Evolutionary conservation across 768 basidiomycete genomes (phyloP).

Genomic region (Lactarius sanguifluus): DNA sequence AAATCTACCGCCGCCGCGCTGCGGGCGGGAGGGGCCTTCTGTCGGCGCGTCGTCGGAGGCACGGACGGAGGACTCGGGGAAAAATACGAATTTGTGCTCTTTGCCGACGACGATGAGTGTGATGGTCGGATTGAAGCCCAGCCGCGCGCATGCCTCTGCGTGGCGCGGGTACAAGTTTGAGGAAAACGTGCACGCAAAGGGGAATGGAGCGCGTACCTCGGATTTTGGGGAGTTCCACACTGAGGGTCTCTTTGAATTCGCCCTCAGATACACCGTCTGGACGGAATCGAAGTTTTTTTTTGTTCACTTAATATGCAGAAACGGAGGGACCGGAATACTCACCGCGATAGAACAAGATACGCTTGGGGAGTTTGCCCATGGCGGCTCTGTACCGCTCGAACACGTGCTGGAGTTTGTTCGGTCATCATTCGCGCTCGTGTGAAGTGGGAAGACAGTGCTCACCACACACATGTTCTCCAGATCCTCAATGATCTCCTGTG

Average conservation of each 20-base stretch:
- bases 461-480: constrained; percentile 64
- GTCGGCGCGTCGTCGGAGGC: not conserved
- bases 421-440: not conserved
- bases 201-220: constrained; percentile 43
- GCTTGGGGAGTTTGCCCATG: constrained; percentile 49
- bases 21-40: no score
- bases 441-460: constrained; percentile 5
- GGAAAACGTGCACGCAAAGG: not conserved
- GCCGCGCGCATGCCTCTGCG: constrained; percentile 59
- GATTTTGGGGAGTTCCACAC: constrained; percentile 52
- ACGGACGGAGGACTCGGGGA: constrained; percentile 38
- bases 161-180: no score
- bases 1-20: no score
- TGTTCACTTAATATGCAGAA: not conserved
- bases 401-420: constrained; percentile 28
- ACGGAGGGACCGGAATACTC: constrained; percentile 12
- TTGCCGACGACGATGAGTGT: constrained; percentile 81
- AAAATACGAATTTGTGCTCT: constrained; percentile 63
- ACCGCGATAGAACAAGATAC: constrained; percentile 77
- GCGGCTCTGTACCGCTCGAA: constrained; percentile 62
- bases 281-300: not conserved
- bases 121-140: constrained; percentile 60
- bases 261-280: constrained; percentile 56
- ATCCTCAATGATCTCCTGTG: constrained; percentile 75
- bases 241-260: constrained; percentile 49